Conservation (phyloP, 2,329 filamentous ascomycete genomes). For the Trichoderma simmonsii region DNA sequence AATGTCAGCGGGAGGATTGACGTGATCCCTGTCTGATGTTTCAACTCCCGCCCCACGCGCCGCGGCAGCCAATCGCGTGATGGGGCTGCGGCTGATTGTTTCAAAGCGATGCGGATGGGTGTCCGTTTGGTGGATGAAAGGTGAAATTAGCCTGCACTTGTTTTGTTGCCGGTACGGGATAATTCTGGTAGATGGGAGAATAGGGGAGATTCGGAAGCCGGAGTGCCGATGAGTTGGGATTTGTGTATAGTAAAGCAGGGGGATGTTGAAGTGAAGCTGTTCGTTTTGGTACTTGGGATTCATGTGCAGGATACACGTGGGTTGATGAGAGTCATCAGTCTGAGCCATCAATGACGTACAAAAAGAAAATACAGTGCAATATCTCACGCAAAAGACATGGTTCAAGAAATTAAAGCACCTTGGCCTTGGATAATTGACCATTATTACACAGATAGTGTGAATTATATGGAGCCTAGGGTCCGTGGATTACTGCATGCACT, state of each 20-base stretch:
- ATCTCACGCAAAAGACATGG: neutral
- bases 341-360: neutral
- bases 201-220: neutral
- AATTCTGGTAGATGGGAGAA: neutral
- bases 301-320: neutral
- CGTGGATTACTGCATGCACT: too few species aligned
- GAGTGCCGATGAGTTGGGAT: neutral
- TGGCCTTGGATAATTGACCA: too few species aligned
- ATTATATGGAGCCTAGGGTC: too few species aligned
- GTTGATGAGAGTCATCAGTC: neutral
- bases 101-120: neutral
- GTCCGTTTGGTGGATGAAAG: neutral
- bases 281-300: neutral
- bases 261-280: neutral
- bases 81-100: constrained; percentile 9
- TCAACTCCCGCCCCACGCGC: constrained; percentile 1
- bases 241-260: neutral
- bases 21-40: neutral
- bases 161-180: neutral
- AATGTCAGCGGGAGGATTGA: neutral
- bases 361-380: neutral
- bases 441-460: too few species aligned
- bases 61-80: neutral
- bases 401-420: neutral
- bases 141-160: neutral